These are phyloP conservation scores for Scleroderma bovista DNA, from an alignment of 768 basidiomycete species.

Conservation along the genomic window DNA sequence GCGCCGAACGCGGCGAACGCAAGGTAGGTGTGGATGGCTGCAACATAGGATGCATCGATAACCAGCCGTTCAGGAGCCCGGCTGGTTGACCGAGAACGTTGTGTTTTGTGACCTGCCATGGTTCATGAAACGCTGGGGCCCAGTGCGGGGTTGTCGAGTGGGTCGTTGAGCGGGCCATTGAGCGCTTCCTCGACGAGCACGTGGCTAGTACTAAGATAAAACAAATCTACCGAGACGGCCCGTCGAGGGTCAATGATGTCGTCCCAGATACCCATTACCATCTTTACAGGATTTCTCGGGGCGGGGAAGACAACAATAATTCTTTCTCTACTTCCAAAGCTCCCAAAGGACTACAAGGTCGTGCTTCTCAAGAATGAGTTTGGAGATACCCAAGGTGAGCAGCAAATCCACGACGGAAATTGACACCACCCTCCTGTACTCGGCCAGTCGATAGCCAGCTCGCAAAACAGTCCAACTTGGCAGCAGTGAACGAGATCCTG, in stretches of 20 bases:
- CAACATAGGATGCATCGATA: conserved; percentile 49
- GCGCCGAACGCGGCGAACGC: conserved; percentile 58
- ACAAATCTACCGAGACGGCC: neutral
- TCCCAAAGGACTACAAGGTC: conserved; percentile 83
- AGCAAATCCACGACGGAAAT: neutral
- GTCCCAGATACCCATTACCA: conserved; percentile 71
- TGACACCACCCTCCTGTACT: conserved; percentile 1
- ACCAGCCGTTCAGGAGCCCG: conserved; percentile 13
- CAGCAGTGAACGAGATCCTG: conserved; percentile 88
- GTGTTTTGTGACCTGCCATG: conserved; percentile 18
- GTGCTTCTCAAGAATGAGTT: conserved; percentile 96
- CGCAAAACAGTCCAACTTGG: conserved; percentile 74
- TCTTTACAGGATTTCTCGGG: conserved; percentile 92
- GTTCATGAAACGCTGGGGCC: neutral
- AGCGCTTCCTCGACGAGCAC: neutral
- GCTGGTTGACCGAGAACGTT: neutral
- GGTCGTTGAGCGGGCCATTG: no score
- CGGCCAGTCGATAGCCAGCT: conserved; percentile 82
- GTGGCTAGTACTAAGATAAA: neutral
- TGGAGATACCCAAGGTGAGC: conserved; percentile 82
- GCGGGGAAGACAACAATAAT: conserved; percentile 81
- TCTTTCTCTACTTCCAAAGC: conserved; percentile 71
- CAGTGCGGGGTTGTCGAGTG: no score
- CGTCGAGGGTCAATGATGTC: neutral
- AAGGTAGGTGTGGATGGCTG: conserved; percentile 59